Conservation (phyloP, 2,329 filamentous ascomycete species). For the Pyrenochaeta sp. region DNA sequence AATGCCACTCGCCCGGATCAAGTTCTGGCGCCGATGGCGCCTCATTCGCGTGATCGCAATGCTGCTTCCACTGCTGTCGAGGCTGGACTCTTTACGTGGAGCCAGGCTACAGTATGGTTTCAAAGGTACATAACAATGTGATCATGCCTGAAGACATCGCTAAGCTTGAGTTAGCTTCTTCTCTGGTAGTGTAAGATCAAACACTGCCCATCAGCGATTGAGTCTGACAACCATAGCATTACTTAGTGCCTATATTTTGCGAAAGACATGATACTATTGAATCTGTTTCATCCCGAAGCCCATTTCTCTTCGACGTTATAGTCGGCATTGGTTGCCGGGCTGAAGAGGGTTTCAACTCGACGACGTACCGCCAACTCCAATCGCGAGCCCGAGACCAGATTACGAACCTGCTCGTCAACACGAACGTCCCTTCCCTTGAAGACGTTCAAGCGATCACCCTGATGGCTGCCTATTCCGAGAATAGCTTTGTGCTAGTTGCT, state of each 20-base stretch:
- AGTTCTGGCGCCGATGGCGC: background rate
- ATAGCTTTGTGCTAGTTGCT: conserved; percentile 60
- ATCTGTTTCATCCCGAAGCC: conserved; percentile 57
- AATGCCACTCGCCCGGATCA: background rate
- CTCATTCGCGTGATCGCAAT: background rate
- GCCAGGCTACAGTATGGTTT: conserved; percentile 37
- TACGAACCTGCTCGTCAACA: conserved; percentile 58
- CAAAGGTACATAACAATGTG: conserved; percentile 22
- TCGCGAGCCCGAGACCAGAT: conserved; percentile 49
- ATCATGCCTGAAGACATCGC: background rate
- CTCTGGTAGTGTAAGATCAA: conserved; percentile 33
- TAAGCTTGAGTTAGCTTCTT: conserved; percentile 35
- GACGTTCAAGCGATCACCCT: conserved; percentile 62
- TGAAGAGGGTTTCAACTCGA: conserved; percentile 52
- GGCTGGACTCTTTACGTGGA: conserved; percentile 33
- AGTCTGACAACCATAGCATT: conserved; percentile 47
- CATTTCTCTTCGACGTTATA: conserved; percentile 61
- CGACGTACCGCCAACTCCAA: conserved; percentile 46
- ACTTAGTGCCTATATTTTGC: conserved; percentile 61
- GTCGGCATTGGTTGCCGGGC: conserved; percentile 62
- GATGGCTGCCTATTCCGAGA: conserved; percentile 62
- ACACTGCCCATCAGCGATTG: too few species aligned
- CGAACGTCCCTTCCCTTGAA: conserved; percentile 54
- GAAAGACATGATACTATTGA: conserved; percentile 56
- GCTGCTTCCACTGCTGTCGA: conserved; percentile 31